These are phyloP conservation scores for Yarrowia sp. DNA, from an alignment of 805 yeast species.

Conservation along the genomic window DNA sequence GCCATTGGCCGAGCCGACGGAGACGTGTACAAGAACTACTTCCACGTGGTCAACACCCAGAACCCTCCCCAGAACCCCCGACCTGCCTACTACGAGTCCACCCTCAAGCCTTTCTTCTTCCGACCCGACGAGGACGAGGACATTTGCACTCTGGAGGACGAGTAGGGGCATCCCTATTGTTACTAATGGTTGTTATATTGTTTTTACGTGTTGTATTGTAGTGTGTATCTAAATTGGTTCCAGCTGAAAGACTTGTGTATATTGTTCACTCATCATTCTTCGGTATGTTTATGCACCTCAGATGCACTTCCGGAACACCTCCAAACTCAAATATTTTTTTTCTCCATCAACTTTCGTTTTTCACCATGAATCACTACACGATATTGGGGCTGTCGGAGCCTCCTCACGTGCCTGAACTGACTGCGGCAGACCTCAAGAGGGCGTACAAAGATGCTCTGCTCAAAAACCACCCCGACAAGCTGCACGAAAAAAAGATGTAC, in stretches of 20 bases:
- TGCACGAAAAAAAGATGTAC: not conserved
- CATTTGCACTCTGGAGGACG: slow-evolving; percentile 10
- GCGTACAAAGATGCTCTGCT: slow-evolving; percentile 67
- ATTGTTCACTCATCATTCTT: not conserved
- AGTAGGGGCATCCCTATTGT: not conserved
- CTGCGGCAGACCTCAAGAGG: slow-evolving; percentile 43
- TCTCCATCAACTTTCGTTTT: not conserved
- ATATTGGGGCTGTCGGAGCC: slow-evolving; percentile 13
- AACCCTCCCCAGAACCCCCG: slow-evolving; percentile 45
- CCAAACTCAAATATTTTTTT: not conserved
- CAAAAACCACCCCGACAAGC: slow-evolving; percentile 77
- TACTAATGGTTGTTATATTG: not conserved
- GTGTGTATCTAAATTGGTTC: no score
- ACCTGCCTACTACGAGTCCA: slow-evolving; percentile 53
- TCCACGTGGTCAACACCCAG: slow-evolving; percentile 56
- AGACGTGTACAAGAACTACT: slow-evolving; percentile 77
- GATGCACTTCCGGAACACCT: not conserved
- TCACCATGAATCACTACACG: slow-evolving; percentile 20
- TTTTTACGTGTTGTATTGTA: not conserved
- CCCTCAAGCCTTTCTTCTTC: slow-evolving; percentile 39
- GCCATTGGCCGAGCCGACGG: slow-evolving; percentile 81
- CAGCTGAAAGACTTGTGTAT: no score
- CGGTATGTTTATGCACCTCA: no score
- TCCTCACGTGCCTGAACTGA: not conserved
- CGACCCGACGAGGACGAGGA: slow-evolving; percentile 34